Base-by-base conservation (phyloP, 345 rosid genomes). In the Physaria fendleri region DNA sequence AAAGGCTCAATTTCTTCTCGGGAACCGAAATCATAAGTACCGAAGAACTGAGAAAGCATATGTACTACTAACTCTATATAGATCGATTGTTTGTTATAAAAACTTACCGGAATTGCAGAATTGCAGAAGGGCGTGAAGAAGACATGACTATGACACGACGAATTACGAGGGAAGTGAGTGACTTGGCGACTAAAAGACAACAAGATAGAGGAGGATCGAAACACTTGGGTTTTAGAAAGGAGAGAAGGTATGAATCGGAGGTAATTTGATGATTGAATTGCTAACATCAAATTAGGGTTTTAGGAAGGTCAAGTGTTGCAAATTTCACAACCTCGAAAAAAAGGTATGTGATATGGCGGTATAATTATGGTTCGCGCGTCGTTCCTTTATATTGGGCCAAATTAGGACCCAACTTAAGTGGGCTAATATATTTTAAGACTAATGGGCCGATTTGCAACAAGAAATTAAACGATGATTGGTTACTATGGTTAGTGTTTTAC, bases 51-150 rank as follows among this genome's bases (percentile, higher is more conserved):
- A n/a, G n/a, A n/a, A n/a, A n/a, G n/a, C n/a, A n/a, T n/a, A n/a
- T n/a, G n/a, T n/a, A n/a, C n/a, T n/a, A n/a, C n/a, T n/a, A n/a
- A n/a, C n/a, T n/a, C n/a, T n/a, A n/a, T n/a, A n/a, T n/a, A n/a
- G n/a, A n/a, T n/a, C n/a, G n/a, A n/a, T n/a, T n/a, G n/a, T n/a
- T n/a, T n/a, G n/a, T n/a, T n/a, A n/a, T n/a, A n/a, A n/a, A n/a
- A n/a, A n/a, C n/a, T n/a, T n/a, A n/a, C n/a, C n/a, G n/a, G n/a
- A n/a, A n/a, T n/a, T n/a, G n/a, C n/a, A 93, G 89, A 38, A 93
- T 86, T 40, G 89, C 97, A 5, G 88, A 82, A 25, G 84, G 97
- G 16, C 79, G 85, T 16, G 82, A 74, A 9, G 77, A 66, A 34
- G 72, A 70, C 48, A 73, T 69, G 49, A 63, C 71, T 68, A 51